These are phyloP conservation scores for Naumovozyma dairenensis DNA, from an alignment of 805 yeast genomes.

Conservation along the genomic window DNA sequence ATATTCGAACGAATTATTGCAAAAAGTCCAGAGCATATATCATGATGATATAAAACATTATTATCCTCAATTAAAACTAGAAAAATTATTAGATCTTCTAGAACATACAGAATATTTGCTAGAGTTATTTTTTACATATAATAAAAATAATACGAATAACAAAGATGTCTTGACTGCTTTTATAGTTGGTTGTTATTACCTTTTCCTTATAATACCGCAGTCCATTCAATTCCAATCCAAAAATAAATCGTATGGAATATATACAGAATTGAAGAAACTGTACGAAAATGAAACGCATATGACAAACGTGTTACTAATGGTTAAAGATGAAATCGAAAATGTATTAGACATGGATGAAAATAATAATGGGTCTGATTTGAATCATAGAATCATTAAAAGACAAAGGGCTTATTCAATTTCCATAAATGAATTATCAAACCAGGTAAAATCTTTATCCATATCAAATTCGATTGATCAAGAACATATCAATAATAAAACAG, in stretches of 20 bases:
- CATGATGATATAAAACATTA: conserved; percentile 27
- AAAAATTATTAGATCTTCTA: conserved; percentile 30
- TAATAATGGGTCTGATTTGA: conserved; percentile 9
- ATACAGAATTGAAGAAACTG: conserved; percentile 27
- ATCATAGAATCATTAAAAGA: conserved; percentile 12
- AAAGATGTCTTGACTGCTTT: conserved; percentile 27
- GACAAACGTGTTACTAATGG: conserved; percentile 33
- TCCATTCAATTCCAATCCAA: conserved; percentile 34
- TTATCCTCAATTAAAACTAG: conserved; percentile 26
- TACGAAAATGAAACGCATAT: conserved; percentile 32
- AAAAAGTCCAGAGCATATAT: conserved; percentile 20
- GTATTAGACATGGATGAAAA: conserved; percentile 16
- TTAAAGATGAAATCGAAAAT: conserved; percentile 26
- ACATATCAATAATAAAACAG: not conserved
- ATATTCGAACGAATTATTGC: conserved; percentile 31
- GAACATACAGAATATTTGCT: conserved; percentile 30
- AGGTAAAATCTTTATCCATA: not conserved
- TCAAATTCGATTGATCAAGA: not conserved
- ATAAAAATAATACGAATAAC: conserved; percentile 10
- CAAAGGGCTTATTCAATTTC: conserved; percentile 30
- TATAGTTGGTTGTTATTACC: conserved; percentile 31
- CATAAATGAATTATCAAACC: not conserved
- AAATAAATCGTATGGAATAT: conserved; percentile 32
- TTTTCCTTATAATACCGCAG: conserved; percentile 31
- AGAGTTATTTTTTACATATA: conserved; percentile 26